Percentiles rank a stretch among this genome's conserved stretches.
Conservation (phyloP, 345 rosid genomes). For the Carallia brachiata region DNA sequence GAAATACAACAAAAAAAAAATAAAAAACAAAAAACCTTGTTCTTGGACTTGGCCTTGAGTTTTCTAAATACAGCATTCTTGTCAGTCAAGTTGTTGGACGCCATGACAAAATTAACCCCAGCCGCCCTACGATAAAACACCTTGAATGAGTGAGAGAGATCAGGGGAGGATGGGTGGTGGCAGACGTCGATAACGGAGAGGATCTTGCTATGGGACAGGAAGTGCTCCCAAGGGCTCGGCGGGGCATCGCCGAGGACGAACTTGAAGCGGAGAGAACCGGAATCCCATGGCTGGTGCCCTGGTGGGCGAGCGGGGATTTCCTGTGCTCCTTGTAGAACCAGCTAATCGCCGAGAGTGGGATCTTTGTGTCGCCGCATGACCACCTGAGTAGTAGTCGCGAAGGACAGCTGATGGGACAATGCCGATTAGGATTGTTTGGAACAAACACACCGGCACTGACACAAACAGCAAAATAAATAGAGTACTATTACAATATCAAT, state of each 20-base stretch:
- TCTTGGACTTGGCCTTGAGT: no score
- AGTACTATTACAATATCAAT: no score
- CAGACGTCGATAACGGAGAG: constrained; percentile 85
- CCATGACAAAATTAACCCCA: no score
- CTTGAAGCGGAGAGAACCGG: constrained; percentile 86
- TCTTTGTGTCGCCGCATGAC: constrained; percentile 64
- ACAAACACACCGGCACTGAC: no score
- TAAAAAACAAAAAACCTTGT: no score
- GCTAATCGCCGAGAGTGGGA: constrained; percentile 75
- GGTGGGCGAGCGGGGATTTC: constrained; percentile 92
- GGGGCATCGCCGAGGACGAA: constrained; percentile 90
- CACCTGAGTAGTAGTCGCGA: constrained; percentile 83
- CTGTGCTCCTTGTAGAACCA: constrained; percentile 97
- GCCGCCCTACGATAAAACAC: no score
- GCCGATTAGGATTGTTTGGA: no score
- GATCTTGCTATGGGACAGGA: constrained; percentile 87
- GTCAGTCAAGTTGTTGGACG: no score
- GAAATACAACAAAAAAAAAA: no score
- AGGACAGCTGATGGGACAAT: constrained; percentile 55
- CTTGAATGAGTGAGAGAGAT: no score
- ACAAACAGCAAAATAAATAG: no score
- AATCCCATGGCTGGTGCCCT: constrained; percentile 89
- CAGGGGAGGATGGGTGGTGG: constrained; percentile 89
- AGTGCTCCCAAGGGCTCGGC: constrained; percentile 99
- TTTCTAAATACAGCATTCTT: no score